Conservation (phyloP, 108 stramenopile genomes). For the Epithemia pelagica region DNA sequence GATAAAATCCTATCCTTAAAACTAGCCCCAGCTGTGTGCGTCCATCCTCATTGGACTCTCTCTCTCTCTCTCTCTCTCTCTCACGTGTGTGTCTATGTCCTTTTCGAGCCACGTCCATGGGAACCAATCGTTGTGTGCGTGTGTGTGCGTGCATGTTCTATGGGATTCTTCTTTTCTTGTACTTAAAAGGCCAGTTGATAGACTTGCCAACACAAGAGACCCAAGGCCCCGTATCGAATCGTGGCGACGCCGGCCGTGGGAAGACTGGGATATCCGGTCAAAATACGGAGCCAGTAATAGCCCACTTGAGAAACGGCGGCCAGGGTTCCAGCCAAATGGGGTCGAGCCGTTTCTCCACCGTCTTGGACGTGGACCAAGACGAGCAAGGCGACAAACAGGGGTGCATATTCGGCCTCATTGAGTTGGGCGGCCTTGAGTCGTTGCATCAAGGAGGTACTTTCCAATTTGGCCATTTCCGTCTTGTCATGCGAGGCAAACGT, state of each 20-base stretch:
- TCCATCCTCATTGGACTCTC: too few relatives aligned
- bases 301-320: neutral
- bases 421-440: neutral
- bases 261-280: conserved; percentile 23
- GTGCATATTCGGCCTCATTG: neutral
- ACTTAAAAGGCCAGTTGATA: neutral
- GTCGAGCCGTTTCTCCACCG: neutral
- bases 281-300: neutral
- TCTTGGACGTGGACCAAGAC: neutral
- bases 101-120: too few relatives aligned
- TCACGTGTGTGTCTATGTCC: too few relatives aligned
- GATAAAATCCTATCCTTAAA: too few relatives aligned
- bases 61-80: too few relatives aligned
- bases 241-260: conserved; percentile 45
- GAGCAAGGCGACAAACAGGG: neutral
- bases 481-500: neutral
- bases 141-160: too few relatives aligned
- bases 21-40: too few relatives aligned
- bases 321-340: neutral
- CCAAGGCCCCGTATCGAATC: conserved; percentile 42
- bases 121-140: too few relatives aligned
- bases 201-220: conserved; percentile 7
- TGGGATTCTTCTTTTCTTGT: neutral
- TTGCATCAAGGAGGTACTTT: neutral
- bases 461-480: neutral